phyloP scores from a whole-genome alignment of 257 asterid species.

The Ligustrum vulgare region DNA sequence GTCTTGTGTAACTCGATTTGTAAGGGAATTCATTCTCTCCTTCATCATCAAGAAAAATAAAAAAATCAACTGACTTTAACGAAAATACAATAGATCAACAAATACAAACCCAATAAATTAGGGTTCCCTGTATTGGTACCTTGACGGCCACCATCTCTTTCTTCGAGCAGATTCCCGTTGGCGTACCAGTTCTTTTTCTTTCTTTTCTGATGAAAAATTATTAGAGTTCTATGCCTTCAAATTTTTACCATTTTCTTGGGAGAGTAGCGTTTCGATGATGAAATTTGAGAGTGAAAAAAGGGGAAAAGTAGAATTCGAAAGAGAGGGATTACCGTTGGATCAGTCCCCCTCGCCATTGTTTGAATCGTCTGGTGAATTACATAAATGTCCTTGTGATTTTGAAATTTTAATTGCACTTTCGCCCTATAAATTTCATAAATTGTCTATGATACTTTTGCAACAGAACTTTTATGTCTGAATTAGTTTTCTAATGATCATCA shows the following conservation, averaged over 20 bases:
- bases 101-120: constrained; percentile 4
- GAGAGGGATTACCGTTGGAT: not conserved
- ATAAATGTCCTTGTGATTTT: not conserved
- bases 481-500: too few species aligned
- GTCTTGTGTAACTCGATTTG: constrained; percentile 31
- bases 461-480: not conserved
- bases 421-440: not conserved
- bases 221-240: constrained; percentile 23
- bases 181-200: not conserved
- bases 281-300: not conserved
- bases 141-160: constrained; percentile 46
- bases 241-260: not conserved
- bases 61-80: not conserved
- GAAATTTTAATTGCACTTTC: not conserved
- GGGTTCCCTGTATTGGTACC: constrained; percentile 36
- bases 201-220: not conserved
- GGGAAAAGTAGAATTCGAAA: not conserved
- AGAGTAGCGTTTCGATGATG: not conserved
- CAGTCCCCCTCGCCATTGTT: not conserved
- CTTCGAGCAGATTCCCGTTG: not conserved
- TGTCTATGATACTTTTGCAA: not conserved
- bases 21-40: constrained; percentile 39
- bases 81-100: not conserved
- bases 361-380: not conserved
- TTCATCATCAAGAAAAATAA: constrained; percentile 18